These are phyloP conservation scores for Cyanodermella asteris DNA, from an alignment of 2,329 filamentous ascomycete genomes.

Conservation along the genomic window DNA sequence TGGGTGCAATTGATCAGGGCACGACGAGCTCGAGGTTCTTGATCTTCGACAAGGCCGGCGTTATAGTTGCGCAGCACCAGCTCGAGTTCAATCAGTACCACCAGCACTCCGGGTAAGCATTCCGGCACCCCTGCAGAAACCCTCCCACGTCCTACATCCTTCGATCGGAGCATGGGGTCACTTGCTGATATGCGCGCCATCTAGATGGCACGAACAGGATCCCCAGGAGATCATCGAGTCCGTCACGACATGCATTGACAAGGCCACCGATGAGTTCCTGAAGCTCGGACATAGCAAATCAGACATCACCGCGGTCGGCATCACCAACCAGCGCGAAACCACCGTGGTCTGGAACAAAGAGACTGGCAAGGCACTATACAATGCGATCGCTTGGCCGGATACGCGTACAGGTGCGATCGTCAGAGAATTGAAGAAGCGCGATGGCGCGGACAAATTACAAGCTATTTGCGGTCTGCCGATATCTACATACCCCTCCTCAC, in stretches of 20 bases:
- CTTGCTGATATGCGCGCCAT: constrained; percentile 4
- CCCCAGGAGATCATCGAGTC: constrained; percentile 54
- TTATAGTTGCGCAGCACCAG: constrained; percentile 54
- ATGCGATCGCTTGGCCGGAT: constrained; percentile 80
- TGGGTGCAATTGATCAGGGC: constrained; percentile 65
- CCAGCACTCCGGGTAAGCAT: constrained; percentile 54
- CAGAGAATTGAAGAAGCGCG: constrained; percentile 47
- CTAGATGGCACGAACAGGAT: constrained; percentile 77
- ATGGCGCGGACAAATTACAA: constrained; percentile 46
- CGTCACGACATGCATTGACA: constrained; percentile 60
- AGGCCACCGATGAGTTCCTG: constrained; percentile 48
- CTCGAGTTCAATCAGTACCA: constrained; percentile 63
- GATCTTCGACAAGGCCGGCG: constrained; percentile 54
- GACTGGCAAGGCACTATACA: constrained; percentile 60
- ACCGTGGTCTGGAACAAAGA: constrained; percentile 64
- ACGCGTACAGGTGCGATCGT: constrained; percentile 59
- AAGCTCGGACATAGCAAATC: constrained; percentile 43
- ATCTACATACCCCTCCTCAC: constrained; percentile 71
- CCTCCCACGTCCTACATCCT: constrained; percentile 3
- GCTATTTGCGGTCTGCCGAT: constrained; percentile 60
- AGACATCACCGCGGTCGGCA: constrained; percentile 56
- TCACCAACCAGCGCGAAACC: constrained; percentile 82
- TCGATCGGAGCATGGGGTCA: constrained; percentile 1
- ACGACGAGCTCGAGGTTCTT: constrained; percentile 66
- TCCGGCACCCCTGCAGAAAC: constrained; percentile 8